These are phyloP conservation scores for Calocybe cyanea DNA, from an alignment of 768 basidiomycete species.

Conservation along the genomic window DNA sequence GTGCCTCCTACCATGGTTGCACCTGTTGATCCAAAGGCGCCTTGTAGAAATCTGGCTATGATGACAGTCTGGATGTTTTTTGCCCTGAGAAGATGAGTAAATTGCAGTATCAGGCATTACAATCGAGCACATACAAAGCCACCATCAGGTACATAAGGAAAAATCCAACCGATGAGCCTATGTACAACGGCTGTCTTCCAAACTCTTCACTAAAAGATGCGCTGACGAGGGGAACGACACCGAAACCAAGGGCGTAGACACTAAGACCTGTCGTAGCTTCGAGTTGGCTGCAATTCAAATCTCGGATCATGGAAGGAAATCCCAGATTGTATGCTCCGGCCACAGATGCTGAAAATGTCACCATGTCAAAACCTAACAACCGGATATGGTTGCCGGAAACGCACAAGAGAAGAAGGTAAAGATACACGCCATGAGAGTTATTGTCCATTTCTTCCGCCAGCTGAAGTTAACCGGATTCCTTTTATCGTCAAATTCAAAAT, in stretches of 20 bases:
- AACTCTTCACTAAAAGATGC: conserved; percentile 74
- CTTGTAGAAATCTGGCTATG: conserved; percentile 60
- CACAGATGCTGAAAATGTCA: conserved; percentile 36
- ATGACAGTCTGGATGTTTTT: conserved; percentile 62
- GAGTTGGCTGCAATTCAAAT: conserved; percentile 40
- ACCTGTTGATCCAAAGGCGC: conserved; percentile 65
- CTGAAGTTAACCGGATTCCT: conserved; percentile 22
- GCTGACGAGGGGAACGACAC: conserved; percentile 57
- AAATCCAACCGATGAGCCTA: conserved; percentile 47
- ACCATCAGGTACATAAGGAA: conserved; percentile 47
- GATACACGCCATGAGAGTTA: conserved; percentile 40
- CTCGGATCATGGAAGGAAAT: conserved; percentile 50
- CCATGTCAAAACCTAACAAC: too few species aligned
- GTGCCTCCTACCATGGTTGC: conserved; percentile 76
- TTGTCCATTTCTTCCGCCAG: conserved; percentile 21
- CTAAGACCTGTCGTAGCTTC: conserved; percentile 46
- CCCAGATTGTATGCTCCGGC: conserved; percentile 55
- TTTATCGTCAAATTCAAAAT: conserved; percentile 19
- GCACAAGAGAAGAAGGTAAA: conserved; percentile 46
- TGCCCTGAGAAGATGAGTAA: conserved; percentile 23
- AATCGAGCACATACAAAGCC: conserved; percentile 30
- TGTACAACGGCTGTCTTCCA: conserved; percentile 58
- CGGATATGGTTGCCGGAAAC: conserved; percentile 9
- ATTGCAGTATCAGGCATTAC: neutral
- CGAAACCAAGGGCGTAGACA: conserved; percentile 60